Base-by-base conservation (phyloP, 257 asterid genomes). In the Solanum infundibuliforme region DNA sequence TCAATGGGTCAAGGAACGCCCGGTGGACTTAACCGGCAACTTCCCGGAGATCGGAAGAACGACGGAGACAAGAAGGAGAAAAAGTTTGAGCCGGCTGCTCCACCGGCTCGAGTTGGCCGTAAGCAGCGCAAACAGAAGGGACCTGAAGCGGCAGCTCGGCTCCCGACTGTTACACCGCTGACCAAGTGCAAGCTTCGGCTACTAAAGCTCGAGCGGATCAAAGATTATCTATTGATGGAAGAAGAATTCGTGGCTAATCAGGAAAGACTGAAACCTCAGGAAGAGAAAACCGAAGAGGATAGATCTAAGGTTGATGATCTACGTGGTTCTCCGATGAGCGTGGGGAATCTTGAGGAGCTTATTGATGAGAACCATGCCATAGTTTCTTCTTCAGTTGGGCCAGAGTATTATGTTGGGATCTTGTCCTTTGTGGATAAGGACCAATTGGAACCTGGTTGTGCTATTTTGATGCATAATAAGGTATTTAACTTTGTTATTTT, bases 201-300 rank as follows among this genome's bases (percentile, higher is more conserved):
- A 7, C 88, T 95, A 27, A 95, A 96, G 92, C 93, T 96, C 21
- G 98, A 96, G 79, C 86, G 98, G 8, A 92, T 95, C 77, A 94
- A 96, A 90, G 98, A 96, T 88, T 96, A 94, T 58, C 90, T 96
- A 20, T 76, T 95, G 25, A 96, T 96, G 99, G 98, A 96, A 73
- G 98, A 95, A 90, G 98, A 96, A 90, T 95, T 95, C 87, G 99
- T 96, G 25, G 93, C 98, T n/a, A 95, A 95, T 91, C 98, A 95
- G 86, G 99, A 96, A 90, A 86, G 98, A 39, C 76, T 96, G 91
- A 96, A 95, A 91, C 99, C 98, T 62, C 99, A 96, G 90, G 98
- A 96, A 92, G 98, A 96, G 93, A 96, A 95, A 92, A 96, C 98
- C 20, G 99, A 96, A 91, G 98, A 96, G 92, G 99, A 96, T 87